A percentile compares a stretch with the other conserved stretches of the same genome.
Conservation (phyloP, 2,329 filamentous ascomycete genomes). For the Fusarium pilosicola region DNA sequence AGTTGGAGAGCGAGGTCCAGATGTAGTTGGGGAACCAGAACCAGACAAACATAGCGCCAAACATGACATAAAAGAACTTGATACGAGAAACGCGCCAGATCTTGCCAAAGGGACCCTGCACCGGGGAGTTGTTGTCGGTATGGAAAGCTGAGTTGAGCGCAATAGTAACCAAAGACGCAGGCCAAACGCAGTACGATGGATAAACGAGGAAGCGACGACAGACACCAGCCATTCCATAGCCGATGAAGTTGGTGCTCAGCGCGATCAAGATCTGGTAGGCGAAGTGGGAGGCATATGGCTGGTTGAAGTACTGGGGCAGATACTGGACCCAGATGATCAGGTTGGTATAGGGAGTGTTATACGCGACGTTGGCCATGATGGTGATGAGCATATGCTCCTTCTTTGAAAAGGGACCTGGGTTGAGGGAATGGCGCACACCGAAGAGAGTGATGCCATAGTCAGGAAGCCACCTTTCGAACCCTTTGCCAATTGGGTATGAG, state of each 20-base stretch:
- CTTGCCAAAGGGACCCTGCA: slow-evolving; percentile 55
- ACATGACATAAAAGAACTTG: slow-evolving; percentile 62
- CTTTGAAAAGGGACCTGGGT: slow-evolving; percentile 66
- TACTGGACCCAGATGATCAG: slow-evolving; percentile 65
- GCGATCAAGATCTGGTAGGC: slow-evolving; percentile 66
- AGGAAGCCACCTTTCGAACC: slow-evolving; percentile 61
- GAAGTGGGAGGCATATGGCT: slow-evolving; percentile 62
- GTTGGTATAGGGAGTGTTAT: slow-evolving; percentile 63
- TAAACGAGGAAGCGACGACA: slow-evolving; percentile 65
- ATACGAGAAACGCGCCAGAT: slow-evolving; percentile 60
- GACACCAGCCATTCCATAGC: slow-evolving; percentile 68
- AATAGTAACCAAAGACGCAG: slow-evolving; percentile 64
- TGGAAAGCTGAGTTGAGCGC: slow-evolving; percentile 65
- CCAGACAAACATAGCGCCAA: slow-evolving; percentile 64
- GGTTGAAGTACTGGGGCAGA: slow-evolving; percentile 64
- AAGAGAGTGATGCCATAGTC: slow-evolving; percentile 60
- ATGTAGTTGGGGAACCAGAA: slow-evolving; percentile 69
- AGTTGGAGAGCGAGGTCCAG: slow-evolving; percentile 61
- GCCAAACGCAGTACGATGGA: slow-evolving; percentile 67
- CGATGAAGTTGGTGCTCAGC: slow-evolving; percentile 66
- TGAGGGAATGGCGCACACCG: slow-evolving; percentile 60
- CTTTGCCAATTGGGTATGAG: slow-evolving; percentile 64
- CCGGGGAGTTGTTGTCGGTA: slow-evolving; percentile 53
- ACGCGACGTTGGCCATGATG: slow-evolving; percentile 70
- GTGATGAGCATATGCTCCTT: slow-evolving; percentile 72